A percentile compares a stretch with the other conserved stretches of the same genome.
phyloP scores from a whole-genome alignment of 2,329 filamentous ascomycete genomes.

The Colletotrichum limetticola region DNA sequence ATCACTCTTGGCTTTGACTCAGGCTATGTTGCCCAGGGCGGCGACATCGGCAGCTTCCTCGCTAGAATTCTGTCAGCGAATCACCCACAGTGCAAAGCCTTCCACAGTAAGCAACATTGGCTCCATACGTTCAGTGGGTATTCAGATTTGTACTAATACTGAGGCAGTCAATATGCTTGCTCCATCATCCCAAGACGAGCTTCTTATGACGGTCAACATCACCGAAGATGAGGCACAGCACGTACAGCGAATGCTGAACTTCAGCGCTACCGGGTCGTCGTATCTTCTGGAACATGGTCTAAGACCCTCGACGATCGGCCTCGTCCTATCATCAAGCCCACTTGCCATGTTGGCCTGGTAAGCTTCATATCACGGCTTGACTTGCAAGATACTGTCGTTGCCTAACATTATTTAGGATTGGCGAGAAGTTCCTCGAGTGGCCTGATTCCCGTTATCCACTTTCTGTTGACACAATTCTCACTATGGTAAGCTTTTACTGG shows the following conservation, averaged over 20 bases:
- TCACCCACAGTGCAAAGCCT: constrained; percentile 58
- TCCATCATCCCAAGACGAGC: not conserved
- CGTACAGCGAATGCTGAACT: not conserved
- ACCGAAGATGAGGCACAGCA: not conserved
- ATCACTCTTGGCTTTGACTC: constrained; percentile 59
- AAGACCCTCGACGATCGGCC: constrained; percentile 64
- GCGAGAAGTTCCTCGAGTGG: constrained; percentile 67
- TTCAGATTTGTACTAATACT: not conserved
- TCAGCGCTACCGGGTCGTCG: constrained; percentile 48
- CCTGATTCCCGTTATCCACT: constrained; percentile 51
- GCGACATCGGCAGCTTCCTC: constrained; percentile 62
- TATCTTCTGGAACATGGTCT: constrained; percentile 66
- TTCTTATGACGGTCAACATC: constrained; percentile 1
- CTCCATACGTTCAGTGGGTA: not conserved
- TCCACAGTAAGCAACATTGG: constrained; percentile 35
- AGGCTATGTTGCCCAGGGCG: constrained; percentile 66
- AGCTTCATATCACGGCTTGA: not conserved
- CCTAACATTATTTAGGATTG: constrained; percentile 52
- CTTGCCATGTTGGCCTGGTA: constrained; percentile 65
- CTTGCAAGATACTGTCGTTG: not conserved
- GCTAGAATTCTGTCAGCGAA: constrained; percentile 53
- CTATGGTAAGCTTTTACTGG: constrained; percentile 65
- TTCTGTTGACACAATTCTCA: constrained; percentile 56
- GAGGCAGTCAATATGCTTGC: not conserved
- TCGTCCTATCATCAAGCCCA: constrained; percentile 63